phyloP scores from a whole-genome alignment of 1,284 basidiomycete genomes.

The Heterobasidion annosum region DNA sequence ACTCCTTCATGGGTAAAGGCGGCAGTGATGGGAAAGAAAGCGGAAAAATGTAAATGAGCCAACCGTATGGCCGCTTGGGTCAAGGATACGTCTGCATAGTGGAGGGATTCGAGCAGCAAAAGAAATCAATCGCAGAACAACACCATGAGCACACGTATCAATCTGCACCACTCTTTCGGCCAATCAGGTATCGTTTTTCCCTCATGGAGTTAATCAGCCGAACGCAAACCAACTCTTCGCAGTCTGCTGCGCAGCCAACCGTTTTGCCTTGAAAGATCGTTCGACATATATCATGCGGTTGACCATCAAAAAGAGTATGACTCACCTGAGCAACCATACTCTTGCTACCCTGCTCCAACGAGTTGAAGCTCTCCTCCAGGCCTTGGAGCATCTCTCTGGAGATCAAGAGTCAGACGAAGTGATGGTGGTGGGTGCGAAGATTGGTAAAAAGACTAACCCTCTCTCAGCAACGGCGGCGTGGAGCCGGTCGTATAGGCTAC shows the following conservation, averaged over 20 bases:
- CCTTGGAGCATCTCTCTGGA: constrained; percentile 48
- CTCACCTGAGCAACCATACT: constrained; percentile 55
- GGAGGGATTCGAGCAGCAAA: too few relatives aligned
- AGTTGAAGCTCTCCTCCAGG: constrained; percentile 52
- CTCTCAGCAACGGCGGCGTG: constrained; percentile 50
- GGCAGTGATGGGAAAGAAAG: neutral
- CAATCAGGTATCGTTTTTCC: neutral
- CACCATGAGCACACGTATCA: too few relatives aligned
- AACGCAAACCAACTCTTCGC: constrained; percentile 58
- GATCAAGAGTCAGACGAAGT: neutral
- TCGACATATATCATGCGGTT: constrained; percentile 1
- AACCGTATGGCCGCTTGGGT: too few relatives aligned
- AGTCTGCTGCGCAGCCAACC: constrained; percentile 48
- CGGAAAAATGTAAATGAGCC: neutral
- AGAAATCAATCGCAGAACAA: too few relatives aligned
- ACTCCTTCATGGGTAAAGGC: constrained; percentile 17
- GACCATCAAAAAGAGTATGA: neutral
- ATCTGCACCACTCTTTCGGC: neutral
- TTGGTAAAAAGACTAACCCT: constrained; percentile 33
- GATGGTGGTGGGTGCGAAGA: neutral
- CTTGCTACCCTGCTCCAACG: constrained; percentile 53
- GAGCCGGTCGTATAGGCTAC: constrained; percentile 31
- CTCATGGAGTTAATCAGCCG: constrained; percentile 11
- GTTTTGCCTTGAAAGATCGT: constrained; percentile 38
- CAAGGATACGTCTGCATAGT: too few relatives aligned